Evolutionary conservation across 768 basidiomycete species (phyloP), one percentile per base, ranked within the genome.

Genomic region (Boletus barrowsii): DNA sequence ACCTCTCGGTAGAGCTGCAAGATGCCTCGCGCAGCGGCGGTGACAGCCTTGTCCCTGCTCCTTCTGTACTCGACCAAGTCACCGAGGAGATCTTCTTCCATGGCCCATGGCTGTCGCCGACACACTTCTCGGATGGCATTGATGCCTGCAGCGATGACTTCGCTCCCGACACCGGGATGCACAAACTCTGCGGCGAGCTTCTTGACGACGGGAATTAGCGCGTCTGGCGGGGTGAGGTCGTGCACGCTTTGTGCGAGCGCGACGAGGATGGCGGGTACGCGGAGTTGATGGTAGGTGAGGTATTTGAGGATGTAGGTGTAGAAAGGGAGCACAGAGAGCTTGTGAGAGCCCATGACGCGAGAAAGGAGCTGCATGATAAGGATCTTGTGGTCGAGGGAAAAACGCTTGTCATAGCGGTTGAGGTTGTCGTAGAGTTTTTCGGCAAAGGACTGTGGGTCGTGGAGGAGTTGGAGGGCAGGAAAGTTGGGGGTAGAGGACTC

Each of bases 221-320:
- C 91, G 66, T 98, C 95, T 0, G 96, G 96, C 3, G 95, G 97
- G 0, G 94, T 97, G 45, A 96, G 80, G 41, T 96, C 91, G 69
- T 99, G 97, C 0, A 93, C 90, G 14, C 91, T 93, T 67, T 98
- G 93, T 17, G 94, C 95, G 53, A 99, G 86, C 3, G 90, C 83
- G 54, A 92, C 95, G 55, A 99, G 87, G 71, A 98, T 96, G 52
- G 90, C 79, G 4, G 97, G 94, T 49, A 98, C 86, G 47, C 88
- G 87, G 22, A 97, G 84, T 72, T 98, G 97, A 67, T 90, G 88
- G 66, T 96, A 84, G 14, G 87, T 83, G 62, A 99, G 83, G 72
- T 97, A 99, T 68, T 90, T 94, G 75, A 95, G 77, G 70, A 97
- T 83, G 75, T 98, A 98, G 13, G 91, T 91, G 76, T 99, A 99